A percentile compares a stretch with the other conserved stretches of the same genome.
These are phyloP conservation scores for Vaccinium myrtillus DNA, from an alignment of 148 eudicot species.

Conservation along the genomic window DNA sequence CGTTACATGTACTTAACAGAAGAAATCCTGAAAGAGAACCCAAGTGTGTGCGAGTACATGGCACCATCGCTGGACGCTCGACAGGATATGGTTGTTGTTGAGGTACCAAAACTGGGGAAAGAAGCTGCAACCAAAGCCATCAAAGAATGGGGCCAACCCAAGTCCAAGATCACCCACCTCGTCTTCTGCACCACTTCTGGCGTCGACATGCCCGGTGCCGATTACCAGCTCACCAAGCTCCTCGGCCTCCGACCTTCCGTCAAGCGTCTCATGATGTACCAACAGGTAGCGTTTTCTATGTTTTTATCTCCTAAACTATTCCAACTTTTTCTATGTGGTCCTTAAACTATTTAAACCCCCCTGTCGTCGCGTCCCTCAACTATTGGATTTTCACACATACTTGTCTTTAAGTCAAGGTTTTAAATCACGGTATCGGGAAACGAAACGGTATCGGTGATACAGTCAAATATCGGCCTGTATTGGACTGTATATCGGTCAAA, in stretches of 20 bases:
- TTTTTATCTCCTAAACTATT: too few relatives aligned
- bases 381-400: too few relatives aligned
- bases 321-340: too few relatives aligned
- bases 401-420: too few relatives aligned
- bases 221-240: constrained; percentile 14
- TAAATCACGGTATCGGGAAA: too few relatives aligned
- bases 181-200: constrained; percentile 15
- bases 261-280: constrained; percentile 12
- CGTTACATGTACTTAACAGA: constrained; percentile 4
- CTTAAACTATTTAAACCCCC: too few relatives aligned
- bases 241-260: constrained; percentile 7
- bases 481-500: too few relatives aligned
- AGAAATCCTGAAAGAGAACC: constrained; percentile 11
- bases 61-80: constrained; percentile 10
- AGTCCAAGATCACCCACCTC: constrained; percentile 13
- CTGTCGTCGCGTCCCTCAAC: too few relatives aligned
- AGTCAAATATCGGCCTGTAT: too few relatives aligned
- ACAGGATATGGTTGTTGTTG: constrained; percentile 11
- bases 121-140: constrained; percentile 14
- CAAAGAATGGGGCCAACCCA: constrained; percentile 10
- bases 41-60: constrained; percentile 7
- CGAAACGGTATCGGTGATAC: too few relatives aligned
- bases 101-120: constrained; percentile 3
- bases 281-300: background rate
- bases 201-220: constrained; percentile 17